These are phyloP conservation scores for Metschnikowia corniflorae DNA, from an alignment of 805 yeast species.

Conservation along the genomic window DNA sequence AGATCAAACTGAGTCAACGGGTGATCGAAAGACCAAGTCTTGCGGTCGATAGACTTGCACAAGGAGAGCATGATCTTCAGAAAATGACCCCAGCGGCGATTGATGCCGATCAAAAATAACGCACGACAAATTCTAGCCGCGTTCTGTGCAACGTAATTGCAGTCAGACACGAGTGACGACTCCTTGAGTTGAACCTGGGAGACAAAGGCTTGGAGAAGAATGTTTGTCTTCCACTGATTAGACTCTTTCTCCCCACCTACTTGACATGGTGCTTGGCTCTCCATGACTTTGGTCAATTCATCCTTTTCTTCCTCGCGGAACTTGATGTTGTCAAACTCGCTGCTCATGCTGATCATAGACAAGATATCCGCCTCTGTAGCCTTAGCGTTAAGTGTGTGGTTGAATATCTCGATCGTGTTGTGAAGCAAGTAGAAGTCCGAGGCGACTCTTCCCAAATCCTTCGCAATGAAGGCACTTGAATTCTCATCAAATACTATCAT, in stretches of 20 bases:
- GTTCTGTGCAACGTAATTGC: slow-evolving; percentile 93
- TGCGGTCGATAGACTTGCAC: slow-evolving; percentile 80
- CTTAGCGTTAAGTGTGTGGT: slow-evolving; percentile 72
- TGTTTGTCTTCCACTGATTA: slow-evolving; percentile 81
- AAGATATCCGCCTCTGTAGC: slow-evolving; percentile 92
- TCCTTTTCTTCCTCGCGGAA: slow-evolving; percentile 81
- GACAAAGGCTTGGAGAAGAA: slow-evolving; percentile 82
- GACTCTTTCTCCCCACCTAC: slow-evolving; percentile 73
- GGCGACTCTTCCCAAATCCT: slow-evolving; percentile 91
- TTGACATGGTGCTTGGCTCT: slow-evolving; percentile 70
- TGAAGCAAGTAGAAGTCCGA: slow-evolving; percentile 87
- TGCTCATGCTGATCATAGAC: slow-evolving; percentile 85
- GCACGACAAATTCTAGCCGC: slow-evolving; percentile 93
- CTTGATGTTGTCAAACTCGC: slow-evolving; percentile 88
- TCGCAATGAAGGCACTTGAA: slow-evolving; percentile 73
- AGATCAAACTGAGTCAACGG: slow-evolving; percentile 86
- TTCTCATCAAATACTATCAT: slow-evolving; percentile 92
- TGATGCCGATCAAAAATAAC: slow-evolving; percentile 77
- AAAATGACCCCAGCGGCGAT: slow-evolving; percentile 87
- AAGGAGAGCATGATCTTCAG: slow-evolving; percentile 70
- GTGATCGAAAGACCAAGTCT: slow-evolving; percentile 88
- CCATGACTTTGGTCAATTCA: slow-evolving; percentile 64
- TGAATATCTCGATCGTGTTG: slow-evolving; percentile 85
- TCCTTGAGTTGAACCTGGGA: slow-evolving; percentile 71
- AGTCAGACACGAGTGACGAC: slow-evolving; percentile 80